Evolutionary conservation across 1,284 basidiomycete species (phyloP).

Genomic region (Hemileia vastatrix): DNA sequence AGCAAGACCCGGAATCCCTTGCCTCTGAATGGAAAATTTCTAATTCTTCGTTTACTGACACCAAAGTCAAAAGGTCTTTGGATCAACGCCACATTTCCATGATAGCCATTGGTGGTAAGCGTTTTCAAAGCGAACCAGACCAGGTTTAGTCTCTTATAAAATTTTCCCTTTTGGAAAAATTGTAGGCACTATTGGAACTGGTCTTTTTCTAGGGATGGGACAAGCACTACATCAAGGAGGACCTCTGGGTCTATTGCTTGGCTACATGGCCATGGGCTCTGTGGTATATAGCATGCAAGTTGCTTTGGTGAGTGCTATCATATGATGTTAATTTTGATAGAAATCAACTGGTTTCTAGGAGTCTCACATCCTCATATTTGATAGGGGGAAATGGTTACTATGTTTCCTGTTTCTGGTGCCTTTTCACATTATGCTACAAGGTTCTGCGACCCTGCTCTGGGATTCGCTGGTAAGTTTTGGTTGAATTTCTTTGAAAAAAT

Average conservation of each 20-base stretch:
- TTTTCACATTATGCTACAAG: conserved; percentile 23
- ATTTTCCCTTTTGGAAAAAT: too few species aligned
- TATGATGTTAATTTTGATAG: neutral
- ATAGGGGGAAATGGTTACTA: conserved; percentile 21
- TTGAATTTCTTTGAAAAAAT: neutral
- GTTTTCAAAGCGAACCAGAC: too few species aligned
- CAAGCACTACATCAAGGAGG: conserved; percentile 48
- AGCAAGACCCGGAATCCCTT: too few species aligned
- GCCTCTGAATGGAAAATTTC: too few species aligned
- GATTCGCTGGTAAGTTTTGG: conserved; percentile 17
- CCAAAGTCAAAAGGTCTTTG: too few species aligned
- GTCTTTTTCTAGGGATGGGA: conserved; percentile 63
- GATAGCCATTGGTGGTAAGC: conserved; percentile 3
- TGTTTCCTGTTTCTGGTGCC: conserved; percentile 10
- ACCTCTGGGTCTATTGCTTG: conserved; percentile 46
- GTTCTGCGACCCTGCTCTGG: conserved; percentile 22
- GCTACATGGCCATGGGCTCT: conserved; percentile 40
- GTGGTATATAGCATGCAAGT: conserved; percentile 16
- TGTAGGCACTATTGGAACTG: conserved; percentile 22
- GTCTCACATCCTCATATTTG: neutral
- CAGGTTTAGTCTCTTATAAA: too few species aligned
- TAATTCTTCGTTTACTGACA: too few species aligned
- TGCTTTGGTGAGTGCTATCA: conserved; percentile 4
- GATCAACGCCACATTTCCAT: conserved; percentile 13
- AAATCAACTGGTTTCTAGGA: neutral